Evolutionary conservation across 169 alveolate genomes (phyloP), one percentile per base, ranked within the genome.

Genomic region (Cryptosporidium tyzzeri): DNA sequence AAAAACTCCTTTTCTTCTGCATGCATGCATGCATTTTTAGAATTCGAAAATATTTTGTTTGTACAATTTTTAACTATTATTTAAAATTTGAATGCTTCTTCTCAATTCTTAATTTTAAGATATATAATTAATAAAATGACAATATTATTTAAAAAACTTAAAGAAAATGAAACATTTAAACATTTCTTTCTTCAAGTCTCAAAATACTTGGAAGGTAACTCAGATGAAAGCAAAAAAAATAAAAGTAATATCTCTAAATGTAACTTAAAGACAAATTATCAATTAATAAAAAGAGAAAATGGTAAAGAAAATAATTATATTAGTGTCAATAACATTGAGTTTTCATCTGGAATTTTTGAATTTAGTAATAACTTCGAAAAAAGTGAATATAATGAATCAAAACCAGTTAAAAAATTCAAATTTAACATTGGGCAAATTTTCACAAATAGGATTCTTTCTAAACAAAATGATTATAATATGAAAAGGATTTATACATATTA

Each of bases 401-500:
- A 70, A 3, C 12, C 68, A 14, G 44, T 62, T n/a, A 26, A 12
- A 16, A 71, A 55, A 55, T 12, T 26, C 4, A 51, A 71, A 18
- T 5, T n/a, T 10, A 29, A 62, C 51, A 80, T 80, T 62, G 55
- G 65, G 18, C 69, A 48, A 16, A 80, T 80, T 9, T 21, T 80
- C 37, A 80, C 70, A 9, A 80, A 62, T 37, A 44, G 39, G 14
- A 80, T 80, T 23, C 29, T 80, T 12, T 45, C 59, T 14, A 59
- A 80, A 16, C 75, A 62, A 45, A 45, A 80, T 9, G 80, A 80
- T 23, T 80, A 80, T 14, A 62, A 45, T 80, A 61, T 44, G 33
- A 41, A 59, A 26, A 65, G 65, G 21, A 33, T 80, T 8, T 62
- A 67, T 41, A 12, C 33, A 41, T 80, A 58, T 80, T 80, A 62